A percentile compares a stretch with the other conserved stretches of the same genome.
Conservation (phyloP, 805 yeast species). For the Kodamaea kakaduensis region DNA sequence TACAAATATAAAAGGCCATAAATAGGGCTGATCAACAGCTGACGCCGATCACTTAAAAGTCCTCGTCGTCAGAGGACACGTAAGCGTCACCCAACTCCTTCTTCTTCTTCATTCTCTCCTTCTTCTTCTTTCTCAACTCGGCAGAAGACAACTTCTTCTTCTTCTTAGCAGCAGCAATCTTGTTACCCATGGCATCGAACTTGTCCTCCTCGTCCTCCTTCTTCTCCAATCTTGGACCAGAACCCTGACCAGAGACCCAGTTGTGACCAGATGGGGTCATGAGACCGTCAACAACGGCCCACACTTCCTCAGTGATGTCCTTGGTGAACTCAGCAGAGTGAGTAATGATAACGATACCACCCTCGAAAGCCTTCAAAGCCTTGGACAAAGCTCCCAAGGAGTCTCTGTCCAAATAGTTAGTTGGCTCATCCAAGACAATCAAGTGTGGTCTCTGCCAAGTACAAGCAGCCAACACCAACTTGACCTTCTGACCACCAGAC, state of each 20-base stretch:
- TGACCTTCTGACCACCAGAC: conserved; percentile 99
- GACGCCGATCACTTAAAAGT: conserved; percentile 33
- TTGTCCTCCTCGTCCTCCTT: conserved; percentile 96
- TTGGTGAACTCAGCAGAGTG: conserved; percentile 99
- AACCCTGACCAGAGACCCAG: conserved; percentile 99
- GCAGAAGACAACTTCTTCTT: conserved; percentile 97
- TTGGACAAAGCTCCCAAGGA: conserved; percentile 98
- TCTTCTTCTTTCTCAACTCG: conserved; percentile 99
- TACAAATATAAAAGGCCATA: conserved; percentile 7
- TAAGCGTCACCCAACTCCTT: conserved; percentile 99
- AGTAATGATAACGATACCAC: conserved; percentile 99
- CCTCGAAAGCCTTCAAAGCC: conserved; percentile 97
- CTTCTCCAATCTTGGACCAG: conserved; percentile 99
- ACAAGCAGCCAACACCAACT: conserved; percentile 99
- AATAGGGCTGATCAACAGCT: conserved; percentile 8
- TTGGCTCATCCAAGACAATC: conserved; percentile 99
- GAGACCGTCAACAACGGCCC: conserved; percentile 98
- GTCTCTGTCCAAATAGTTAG: conserved; percentile 98
- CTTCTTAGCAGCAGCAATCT: conserved; percentile 94
- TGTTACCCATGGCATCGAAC: conserved; percentile 99
- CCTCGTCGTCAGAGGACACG: conserved; percentile 82
- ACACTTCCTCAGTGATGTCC: conserved; percentile 98
- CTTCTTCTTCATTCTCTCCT: conserved; percentile 99
- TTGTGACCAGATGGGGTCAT: conserved; percentile 99
- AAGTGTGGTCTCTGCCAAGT: conserved; percentile 99